Evolutionary conservation across 2,329 filamentous ascomycete genomes (phyloP).

Genomic region (Fusarium udum): DNA sequence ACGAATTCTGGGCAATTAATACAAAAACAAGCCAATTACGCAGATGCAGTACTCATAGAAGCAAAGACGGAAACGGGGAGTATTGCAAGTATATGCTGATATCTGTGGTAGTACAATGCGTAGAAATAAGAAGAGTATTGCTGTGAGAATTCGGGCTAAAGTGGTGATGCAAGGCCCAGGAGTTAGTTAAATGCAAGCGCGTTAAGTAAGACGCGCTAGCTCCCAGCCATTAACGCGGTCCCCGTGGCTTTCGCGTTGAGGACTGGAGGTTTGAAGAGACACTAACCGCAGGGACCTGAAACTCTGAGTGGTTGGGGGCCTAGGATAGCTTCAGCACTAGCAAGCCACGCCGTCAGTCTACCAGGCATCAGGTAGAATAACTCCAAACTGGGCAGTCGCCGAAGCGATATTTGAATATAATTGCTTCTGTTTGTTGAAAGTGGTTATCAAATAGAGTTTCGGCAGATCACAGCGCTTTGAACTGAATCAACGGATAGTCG

Average conservation of each 20-base stretch:
- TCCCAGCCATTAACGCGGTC: slow-evolving; percentile 33
- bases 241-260: slow-evolving; percentile 38
- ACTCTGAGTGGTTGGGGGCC: slow-evolving; percentile 31
- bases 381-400: slow-evolving; percentile 2
- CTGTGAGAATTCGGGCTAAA: slow-evolving; percentile 19
- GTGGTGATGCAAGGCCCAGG: slow-evolving; percentile 31
- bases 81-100: background rate
- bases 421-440: background rate
- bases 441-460: background rate
- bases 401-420: background rate
- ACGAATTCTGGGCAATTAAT: slow-evolving; percentile 30
- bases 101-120: background rate
- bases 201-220: slow-evolving; percentile 36
- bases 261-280: slow-evolving; percentile 7
- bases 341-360: slow-evolving; percentile 21
- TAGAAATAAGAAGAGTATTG: background rate
- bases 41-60: background rate
- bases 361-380: slow-evolving; percentile 1
- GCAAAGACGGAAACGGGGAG: background rate
- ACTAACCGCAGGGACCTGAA: slow-evolving; percentile 6
- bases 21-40: background rate
- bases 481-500: background rate
- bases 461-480: background rate
- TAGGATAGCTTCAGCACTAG: slow-evolving; percentile 24
- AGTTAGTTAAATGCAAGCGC: slow-evolving; percentile 25